Conservation (phyloP, 2,329 filamentous ascomycete species). For the Fusarium udum region DNA sequence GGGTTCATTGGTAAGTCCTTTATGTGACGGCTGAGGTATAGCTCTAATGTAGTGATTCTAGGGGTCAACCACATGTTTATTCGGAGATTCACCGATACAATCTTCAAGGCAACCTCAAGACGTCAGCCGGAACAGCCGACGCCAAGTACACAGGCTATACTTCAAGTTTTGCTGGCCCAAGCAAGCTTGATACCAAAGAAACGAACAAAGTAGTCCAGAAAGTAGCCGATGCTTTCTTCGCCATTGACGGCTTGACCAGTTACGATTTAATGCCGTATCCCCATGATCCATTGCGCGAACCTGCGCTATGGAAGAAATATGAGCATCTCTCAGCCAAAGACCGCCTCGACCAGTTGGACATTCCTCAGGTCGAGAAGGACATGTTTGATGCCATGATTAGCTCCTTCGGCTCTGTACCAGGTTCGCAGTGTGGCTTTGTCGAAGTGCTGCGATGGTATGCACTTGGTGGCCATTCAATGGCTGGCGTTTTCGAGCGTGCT, state of each 20-base stretch:
- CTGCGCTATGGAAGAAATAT: conserved; percentile 41
- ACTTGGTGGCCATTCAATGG: conserved; percentile 18
- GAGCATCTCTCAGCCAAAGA: conserved; percentile 42
- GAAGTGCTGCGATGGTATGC: conserved; percentile 36
- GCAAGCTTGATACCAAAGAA: neutral
- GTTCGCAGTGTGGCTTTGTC: conserved; percentile 2
- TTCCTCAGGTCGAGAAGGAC: conserved; percentile 29
- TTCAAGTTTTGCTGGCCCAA: neutral
- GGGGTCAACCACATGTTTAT: conserved; percentile 34
- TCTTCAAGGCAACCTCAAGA: conserved; percentile 30
- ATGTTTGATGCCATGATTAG: conserved; percentile 27
- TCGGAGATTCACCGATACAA: conserved; percentile 28
- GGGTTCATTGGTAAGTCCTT: conserved; percentile 44
- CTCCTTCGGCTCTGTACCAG: conserved; percentile 18
- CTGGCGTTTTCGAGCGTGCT: conserved; percentile 8
- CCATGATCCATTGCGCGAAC: conserved; percentile 44
- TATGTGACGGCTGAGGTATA: accelerated
- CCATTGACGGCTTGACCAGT: conserved; percentile 44
- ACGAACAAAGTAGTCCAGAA: neutral
- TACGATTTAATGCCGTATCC: conserved; percentile 49
- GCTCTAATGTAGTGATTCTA: neutral
- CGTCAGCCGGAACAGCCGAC: conserved; percentile 12
- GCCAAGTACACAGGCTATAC: conserved; percentile 13
- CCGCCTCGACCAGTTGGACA: conserved; percentile 42
- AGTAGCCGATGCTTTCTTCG: conserved; percentile 44